These are phyloP conservation scores for Amesomyces nigricolor DNA, from an alignment of 2,329 filamentous ascomycete species.

Conservation along the genomic window DNA sequence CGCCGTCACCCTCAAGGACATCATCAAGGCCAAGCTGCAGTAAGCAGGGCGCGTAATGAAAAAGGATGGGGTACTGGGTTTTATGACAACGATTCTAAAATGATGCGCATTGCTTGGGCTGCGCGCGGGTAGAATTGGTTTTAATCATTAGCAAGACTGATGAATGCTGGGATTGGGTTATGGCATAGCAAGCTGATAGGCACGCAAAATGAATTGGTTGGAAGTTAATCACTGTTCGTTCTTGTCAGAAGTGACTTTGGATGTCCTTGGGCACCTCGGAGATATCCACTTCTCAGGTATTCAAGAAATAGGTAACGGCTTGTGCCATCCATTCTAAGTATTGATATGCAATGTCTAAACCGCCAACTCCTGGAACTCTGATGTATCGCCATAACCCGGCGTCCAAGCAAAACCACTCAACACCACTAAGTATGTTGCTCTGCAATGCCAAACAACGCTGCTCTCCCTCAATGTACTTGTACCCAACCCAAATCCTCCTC, in stretches of 20 bases:
- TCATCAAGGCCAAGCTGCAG: slow-evolving; percentile 78
- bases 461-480: no score
- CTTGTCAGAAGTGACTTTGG: no score
- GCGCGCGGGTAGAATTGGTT: slow-evolving; percentile 2
- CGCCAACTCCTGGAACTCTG: neutral
- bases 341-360: neutral
- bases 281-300: no score
- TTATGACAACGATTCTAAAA: slow-evolving; percentile 3
- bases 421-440: no score
- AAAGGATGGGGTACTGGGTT: neutral
- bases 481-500: no score
- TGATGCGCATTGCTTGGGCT: neutral
- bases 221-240: neutral
- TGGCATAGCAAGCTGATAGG: slow-evolving; percentile 1
- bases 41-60: slow-evolving; percentile 33
- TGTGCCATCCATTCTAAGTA: neutral
- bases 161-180: slow-evolving; percentile 4
- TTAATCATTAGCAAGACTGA: slow-evolving; percentile 8
- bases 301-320: neutral
- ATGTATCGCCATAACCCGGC: no score
- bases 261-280: no score
- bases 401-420: no score
- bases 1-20: slow-evolving; percentile 86
- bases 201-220: neutral
- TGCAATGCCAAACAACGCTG: no score